phyloP scores from a whole-genome alignment of 345 rosid genomes.

The thale cress (Arabidopsis thaliana) region TAIR10.1 NC_003074.8:10897001-10897500 shows the following conservation, averaged over 20 bases:
- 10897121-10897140: not conserved
- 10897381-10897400: not conserved
- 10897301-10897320: too few relatives aligned
- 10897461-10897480: conserved; percentile 10
- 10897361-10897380: too few relatives aligned
- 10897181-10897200: not conserved
- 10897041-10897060: not conserved
- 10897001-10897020: not conserved
- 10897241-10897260: too few relatives aligned
- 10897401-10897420: conserved; percentile 7
- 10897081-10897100: not conserved
- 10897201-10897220: too few relatives aligned
- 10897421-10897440: not conserved
- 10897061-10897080: not conserved
- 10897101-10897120: not conserved
- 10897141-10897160: not conserved
- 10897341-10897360: not conserved
- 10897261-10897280: too few relatives aligned
- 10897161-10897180: not conserved
- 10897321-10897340: too few relatives aligned
- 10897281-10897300: too few relatives aligned
- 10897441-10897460: conserved; percentile 5
- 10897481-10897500: conserved; percentile 22
- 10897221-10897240: too few relatives aligned
- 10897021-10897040: not conserved